A percentile compares a stretch with the other conserved stretches of the same genome.
These are phyloP conservation scores for Penicillium sp. DNA, from an alignment of 2,329 filamentous ascomycete genomes.

Conservation along the genomic window DNA sequence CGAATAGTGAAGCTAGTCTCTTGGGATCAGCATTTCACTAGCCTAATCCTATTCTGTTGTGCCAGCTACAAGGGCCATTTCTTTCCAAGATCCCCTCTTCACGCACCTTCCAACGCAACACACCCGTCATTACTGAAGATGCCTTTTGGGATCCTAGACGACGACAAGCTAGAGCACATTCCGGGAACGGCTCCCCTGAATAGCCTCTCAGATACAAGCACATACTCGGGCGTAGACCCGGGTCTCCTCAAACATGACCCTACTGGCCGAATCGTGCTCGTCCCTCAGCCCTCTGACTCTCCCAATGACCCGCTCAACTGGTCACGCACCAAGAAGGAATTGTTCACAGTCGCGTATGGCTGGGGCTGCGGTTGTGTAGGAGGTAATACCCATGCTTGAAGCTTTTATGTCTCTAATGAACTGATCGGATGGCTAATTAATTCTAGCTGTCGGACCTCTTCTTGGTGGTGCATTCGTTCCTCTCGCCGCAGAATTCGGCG, in stretches of 20 bases:
- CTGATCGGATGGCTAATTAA: background rate
- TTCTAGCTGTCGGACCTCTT: conserved; percentile 39
- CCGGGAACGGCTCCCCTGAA: conserved; percentile 32
- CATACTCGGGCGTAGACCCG: conserved; percentile 23
- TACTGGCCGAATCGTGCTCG: conserved; percentile 26
- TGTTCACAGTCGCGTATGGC: conserved; percentile 41
- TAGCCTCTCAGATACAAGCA: conserved; percentile 13
- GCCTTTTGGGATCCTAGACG: conserved; percentile 32
- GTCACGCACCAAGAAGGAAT: conserved; percentile 32
- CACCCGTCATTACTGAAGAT: conserved; percentile 15
- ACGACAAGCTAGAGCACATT: conserved; percentile 30
- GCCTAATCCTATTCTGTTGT: background rate
- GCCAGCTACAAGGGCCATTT: too few relatives aligned
- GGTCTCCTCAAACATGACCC: conserved; percentile 35
- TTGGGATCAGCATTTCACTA: background rate
- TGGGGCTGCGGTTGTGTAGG: conserved; percentile 44
- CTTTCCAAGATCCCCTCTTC: background rate
- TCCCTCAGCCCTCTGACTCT: conserved; percentile 27
- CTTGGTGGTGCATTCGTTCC: conserved; percentile 38
- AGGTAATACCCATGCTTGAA: conserved; percentile 25
- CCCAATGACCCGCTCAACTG: conserved; percentile 28
- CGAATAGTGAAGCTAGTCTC: background rate
- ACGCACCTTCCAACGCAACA: too few relatives aligned
- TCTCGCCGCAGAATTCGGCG: conserved; percentile 33
- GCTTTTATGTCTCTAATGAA: too few relatives aligned